Base-by-base conservation (phyloP, 768 basidiomycete species). In the Naganishia vishniacii region DNA sequence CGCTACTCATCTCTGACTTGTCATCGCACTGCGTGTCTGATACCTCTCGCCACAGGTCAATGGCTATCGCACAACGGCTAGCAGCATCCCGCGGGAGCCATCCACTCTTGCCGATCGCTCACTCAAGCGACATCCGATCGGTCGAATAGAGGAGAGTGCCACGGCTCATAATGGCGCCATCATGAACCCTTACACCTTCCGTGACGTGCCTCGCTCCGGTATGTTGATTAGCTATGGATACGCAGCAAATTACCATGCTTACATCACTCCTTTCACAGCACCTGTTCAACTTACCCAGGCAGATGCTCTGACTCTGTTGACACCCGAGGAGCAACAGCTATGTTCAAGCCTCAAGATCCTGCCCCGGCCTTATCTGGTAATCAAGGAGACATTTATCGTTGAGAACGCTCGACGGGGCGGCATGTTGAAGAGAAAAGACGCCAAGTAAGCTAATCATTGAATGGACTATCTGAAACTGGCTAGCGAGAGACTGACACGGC, bases 351-450 rank as follows among this genome's bases (percentile, higher is more conserved):
- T 98, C 31, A 87, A 92, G 6, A 91, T 99, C 64, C 82, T 95
- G 20, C 94, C 95, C 0, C 90, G 91, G 72, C 91, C 95, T 0
- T 99, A 95, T 75, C 85, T 99, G 58, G 85, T 88, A 65, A 89
- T 98, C 79, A 99, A 99, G 75, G 91, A 95, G 77, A 90, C 88
- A 4, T 84, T 95, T 44, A 86, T 99, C 31, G 84, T 91, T 32
- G 94, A 98, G 80, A 95, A 91, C 70, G 90, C 89, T 0, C 83
- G 91, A 28, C 82, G 91, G 61, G 88, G 88, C 23, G 93, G 93
- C 12, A 88, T 89, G 74, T 81, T 97, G 46, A 87, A 88, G 51
- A 83, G 89, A 31, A 82, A 91, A 59, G 91, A 95, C 76, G 91
- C 91, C 37, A 70, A 47, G 62, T 62, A 48, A 37, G 61, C 7